Percentiles rank a stretch among this genome's conserved stretches.
phyloP scores from a whole-genome alignment of 1,284 basidiomycete species.

The Microstroma glucosiphilum region DNA sequence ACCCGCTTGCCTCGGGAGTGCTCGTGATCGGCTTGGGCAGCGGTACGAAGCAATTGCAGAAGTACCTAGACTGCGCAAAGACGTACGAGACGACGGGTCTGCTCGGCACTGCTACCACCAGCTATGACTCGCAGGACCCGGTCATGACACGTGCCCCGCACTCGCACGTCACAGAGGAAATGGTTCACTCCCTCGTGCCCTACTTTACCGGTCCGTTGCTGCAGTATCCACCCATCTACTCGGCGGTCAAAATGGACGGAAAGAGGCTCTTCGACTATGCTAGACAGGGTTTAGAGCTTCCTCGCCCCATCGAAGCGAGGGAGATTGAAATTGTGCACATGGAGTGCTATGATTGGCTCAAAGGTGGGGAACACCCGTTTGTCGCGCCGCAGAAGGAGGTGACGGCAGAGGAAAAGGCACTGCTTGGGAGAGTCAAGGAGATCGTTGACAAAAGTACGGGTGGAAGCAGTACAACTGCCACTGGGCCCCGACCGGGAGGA shows the following conservation, averaged over 20 bases:
- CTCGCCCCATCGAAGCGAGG: conserved; percentile 84
- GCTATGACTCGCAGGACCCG: conserved; percentile 77
- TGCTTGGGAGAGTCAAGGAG: conserved; percentile 33
- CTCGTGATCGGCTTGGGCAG: conserved; percentile 78
- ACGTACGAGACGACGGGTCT: conserved; percentile 87
- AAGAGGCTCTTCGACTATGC: conserved; percentile 95
- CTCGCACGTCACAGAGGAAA: conserved; percentile 73
- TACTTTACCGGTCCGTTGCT: conserved; percentile 78
- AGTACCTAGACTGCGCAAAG: conserved; percentile 89
- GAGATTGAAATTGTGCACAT: conserved; percentile 74
- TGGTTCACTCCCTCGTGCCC: conserved; percentile 66
- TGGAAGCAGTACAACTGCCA: conserved; percentile 21
- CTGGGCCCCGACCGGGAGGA: conserved; percentile 11
- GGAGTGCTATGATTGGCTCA: conserved; percentile 56
- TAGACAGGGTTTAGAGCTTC: conserved; percentile 77
- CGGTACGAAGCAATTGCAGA: conserved; percentile 78
- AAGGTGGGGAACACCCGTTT: conserved; percentile 29
- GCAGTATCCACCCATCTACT: conserved; percentile 67
- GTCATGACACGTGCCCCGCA: conserved; percentile 60
- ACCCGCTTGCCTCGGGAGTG: conserved; percentile 92
- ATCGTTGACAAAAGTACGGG: conserved; percentile 31
- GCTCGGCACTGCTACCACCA: conserved; percentile 87
- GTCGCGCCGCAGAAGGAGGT: conserved; percentile 36
- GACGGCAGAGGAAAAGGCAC: conserved; percentile 31
- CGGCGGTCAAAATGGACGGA: conserved; percentile 96